These are phyloP conservation scores for Heliosperma pusillum DNA, from an alignment of 148 eudicot genomes.

Conservation along the genomic window DNA sequence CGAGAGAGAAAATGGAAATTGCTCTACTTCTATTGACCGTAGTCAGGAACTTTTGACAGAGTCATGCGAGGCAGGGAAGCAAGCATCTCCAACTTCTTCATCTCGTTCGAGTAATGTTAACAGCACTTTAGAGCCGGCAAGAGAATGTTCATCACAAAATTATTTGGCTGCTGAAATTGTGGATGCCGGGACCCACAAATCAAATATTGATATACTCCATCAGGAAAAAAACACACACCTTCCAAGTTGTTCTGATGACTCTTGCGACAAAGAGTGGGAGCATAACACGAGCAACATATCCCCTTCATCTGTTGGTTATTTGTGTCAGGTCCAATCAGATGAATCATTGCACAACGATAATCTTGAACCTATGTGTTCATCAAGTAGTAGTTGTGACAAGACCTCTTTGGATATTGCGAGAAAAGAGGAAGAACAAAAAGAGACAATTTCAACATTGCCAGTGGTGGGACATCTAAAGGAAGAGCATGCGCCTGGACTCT, in stretches of 20 bases:
- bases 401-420: constrained; percentile 21
- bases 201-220: constrained; percentile 25
- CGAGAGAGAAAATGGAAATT: constrained; percentile 12
- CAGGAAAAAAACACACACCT: constrained; percentile 21
- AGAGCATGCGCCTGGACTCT: constrained; percentile 24
- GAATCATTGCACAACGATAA: constrained; percentile 28
- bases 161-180: constrained; percentile 25
- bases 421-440: constrained; percentile 18
- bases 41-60: constrained; percentile 14
- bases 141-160: constrained; percentile 9
- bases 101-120: constrained; percentile 23
- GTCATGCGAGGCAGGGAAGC: constrained; percentile 22
- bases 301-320: constrained; percentile 18
- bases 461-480: constrained; percentile 23
- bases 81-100: constrained; percentile 17
- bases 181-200: constrained; percentile 21
- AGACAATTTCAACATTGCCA: constrained; percentile 19
- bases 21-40: constrained; percentile 13
- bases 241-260: constrained; percentile 16
- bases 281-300: constrained; percentile 19
- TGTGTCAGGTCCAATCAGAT: not conserved
- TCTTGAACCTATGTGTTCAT: constrained; percentile 21
- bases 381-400: constrained; percentile 25
- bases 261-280: constrained; percentile 7
- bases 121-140: not conserved